phyloP scores from a whole-genome alignment of 345 rosid species.

The Alliaria petiolata region DNA sequence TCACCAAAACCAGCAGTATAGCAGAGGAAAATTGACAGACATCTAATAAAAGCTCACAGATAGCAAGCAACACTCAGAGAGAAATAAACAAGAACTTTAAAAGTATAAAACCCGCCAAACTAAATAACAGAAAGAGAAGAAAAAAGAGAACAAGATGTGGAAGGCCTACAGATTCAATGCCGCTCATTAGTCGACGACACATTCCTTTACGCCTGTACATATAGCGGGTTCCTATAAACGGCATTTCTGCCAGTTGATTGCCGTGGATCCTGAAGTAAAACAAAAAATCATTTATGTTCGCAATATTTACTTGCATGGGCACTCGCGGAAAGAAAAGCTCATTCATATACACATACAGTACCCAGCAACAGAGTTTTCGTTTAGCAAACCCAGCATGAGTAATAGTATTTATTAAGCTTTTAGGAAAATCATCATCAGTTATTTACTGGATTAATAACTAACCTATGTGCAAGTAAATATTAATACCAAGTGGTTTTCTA shows the following conservation, averaged over 20 bases:
- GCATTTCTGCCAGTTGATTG: conserved; percentile 89
- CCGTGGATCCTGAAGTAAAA: conserved; percentile 72
- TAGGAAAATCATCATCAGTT: not conserved
- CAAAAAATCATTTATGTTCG: not conserved
- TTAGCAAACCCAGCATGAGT: not conserved
- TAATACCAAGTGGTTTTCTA: conserved; percentile 42
- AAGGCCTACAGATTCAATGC: conserved; percentile 75
- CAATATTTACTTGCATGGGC: not conserved
- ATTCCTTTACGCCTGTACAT: conserved; percentile 87
- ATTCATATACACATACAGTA: not conserved
- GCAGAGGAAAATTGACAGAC: too few relatives aligned
- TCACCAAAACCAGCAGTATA: too few relatives aligned
- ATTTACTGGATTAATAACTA: not conserved
- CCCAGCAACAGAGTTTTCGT: not conserved
- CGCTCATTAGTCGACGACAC: conserved; percentile 85
- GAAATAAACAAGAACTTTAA: too few relatives aligned
- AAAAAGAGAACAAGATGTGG: not conserved
- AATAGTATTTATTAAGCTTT: not conserved
- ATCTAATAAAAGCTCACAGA: too few relatives aligned
- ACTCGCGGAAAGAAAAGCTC: not conserved
- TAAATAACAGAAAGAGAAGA: not conserved
- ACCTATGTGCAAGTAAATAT: not conserved
- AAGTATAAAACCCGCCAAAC: not conserved
- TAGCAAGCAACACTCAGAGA: too few relatives aligned
- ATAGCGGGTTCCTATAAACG: conserved; percentile 90